Percentiles rank a stretch among this genome's conserved stretches.
Evolutionary conservation across 2,329 filamentous ascomycete genomes (phyloP).

Genomic region (Drechslerella dactyloides): DNA sequence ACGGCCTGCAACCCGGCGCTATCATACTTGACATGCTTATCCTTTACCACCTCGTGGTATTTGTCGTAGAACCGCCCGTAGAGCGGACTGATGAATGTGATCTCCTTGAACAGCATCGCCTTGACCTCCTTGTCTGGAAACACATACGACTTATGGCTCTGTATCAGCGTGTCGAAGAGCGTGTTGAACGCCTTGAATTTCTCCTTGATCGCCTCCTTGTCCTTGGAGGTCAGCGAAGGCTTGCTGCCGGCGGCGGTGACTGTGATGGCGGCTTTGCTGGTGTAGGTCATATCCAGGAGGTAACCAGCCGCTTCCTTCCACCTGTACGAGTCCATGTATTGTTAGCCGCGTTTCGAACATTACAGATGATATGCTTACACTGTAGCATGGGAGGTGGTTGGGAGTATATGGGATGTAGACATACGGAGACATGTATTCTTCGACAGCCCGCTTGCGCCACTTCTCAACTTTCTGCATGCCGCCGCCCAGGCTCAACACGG

Average conservation of each 20-base stretch:
- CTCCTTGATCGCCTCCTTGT: slow-evolving; percentile 94
- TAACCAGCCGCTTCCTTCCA: slow-evolving; percentile 83
- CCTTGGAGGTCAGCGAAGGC: slow-evolving; percentile 82
- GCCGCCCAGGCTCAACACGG: slow-evolving; percentile 68
- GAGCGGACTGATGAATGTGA: slow-evolving; percentile 89
- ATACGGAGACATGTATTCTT: slow-evolving; percentile 68
- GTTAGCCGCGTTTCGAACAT: too few relatives aligned
- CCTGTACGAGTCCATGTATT: slow-evolving; percentile 14
- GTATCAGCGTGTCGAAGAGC: slow-evolving; percentile 85
- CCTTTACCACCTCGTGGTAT: slow-evolving; percentile 95
- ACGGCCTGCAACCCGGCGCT: slow-evolving; percentile 77
- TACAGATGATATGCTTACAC: too few relatives aligned
- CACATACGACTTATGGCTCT: slow-evolving; percentile 77
- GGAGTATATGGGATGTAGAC: slow-evolving; percentile 2
- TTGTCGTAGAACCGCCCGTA: slow-evolving; percentile 96
- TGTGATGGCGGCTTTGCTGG: slow-evolving; percentile 77
- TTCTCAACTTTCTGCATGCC: slow-evolving; percentile 73
- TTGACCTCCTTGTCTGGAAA: slow-evolving; percentile 89
- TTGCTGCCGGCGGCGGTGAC: slow-evolving; percentile 59
- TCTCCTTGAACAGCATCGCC: slow-evolving; percentile 77
- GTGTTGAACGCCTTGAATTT: slow-evolving; percentile 90
- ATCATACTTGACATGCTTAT: slow-evolving; percentile 98
- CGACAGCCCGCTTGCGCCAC: slow-evolving; percentile 86
- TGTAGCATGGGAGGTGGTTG: neutral
- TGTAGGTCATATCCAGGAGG: slow-evolving; percentile 61